Base-by-base conservation (phyloP, 2,329 filamentous ascomycete species). In the Beauveria asiatica region DNA sequence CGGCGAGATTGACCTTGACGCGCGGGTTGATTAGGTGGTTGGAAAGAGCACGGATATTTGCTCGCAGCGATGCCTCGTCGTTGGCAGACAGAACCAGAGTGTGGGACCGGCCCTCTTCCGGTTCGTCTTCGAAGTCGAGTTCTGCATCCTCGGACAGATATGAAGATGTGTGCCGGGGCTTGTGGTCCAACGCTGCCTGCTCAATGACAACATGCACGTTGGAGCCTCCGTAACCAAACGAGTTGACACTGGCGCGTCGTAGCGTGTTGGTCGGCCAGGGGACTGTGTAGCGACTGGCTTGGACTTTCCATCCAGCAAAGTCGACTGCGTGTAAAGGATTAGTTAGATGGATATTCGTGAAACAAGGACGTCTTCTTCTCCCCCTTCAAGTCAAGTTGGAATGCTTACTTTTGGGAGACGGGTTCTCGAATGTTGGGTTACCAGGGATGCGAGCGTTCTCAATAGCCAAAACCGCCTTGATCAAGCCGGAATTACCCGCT, bases 141-240 rank as follows among this genome's bases (percentile, higher is more conserved):
- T 42, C 44, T 3, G 46, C 56, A 11, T 39, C 44, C 17, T 42
- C 56, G 3, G 56, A 42, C 6, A 39, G 33, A 39, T 56, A 56
- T 2, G 53, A 56, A n/a, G 53, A 56, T 13, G 37, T 19, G 10
- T 45, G 44, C 1, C 41, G 41, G 10, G 30, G 23, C 11, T 51
- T 44, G 37, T 27, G 25, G 9, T 44, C 33, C 7, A 16, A 9
- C 5, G 46, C 21, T 9, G 45, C 30, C 21, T 58, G 45, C 25
- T 70, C 68, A 42, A 78, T 59, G 19, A 78, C 71, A 5, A 68
- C 67, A 63, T 79, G 76, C 0, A 72, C 73, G 61, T 78, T 78
- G 30, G 72, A 70, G 11, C 76, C 76, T 10, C 76, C 76, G 41
- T 73, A 77, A 1, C 76, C 76, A 61, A 77, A 78, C 6, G 72